Conservation (phyloP, 768 basidiomycete species). For the Tricholoma flavovirens region DNA sequence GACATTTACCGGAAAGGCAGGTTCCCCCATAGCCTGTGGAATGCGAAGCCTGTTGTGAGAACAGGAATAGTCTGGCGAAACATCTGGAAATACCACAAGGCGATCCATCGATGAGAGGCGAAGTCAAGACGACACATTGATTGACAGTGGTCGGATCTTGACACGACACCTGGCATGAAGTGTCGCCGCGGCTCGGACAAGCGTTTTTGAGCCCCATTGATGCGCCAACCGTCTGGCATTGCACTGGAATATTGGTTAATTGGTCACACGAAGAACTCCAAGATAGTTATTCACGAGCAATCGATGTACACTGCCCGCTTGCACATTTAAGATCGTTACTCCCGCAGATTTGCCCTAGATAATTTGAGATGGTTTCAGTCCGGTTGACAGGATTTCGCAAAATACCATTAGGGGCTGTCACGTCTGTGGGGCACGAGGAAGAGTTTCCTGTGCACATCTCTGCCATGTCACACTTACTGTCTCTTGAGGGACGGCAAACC, state of each 20-base stretch:
- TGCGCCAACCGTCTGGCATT: slow-evolving; percentile 71
- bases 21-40: slow-evolving; percentile 63
- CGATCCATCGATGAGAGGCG: slow-evolving; percentile 73
- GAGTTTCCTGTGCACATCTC: slow-evolving; percentile 77
- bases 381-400: slow-evolving; percentile 1
- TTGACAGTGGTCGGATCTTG: slow-evolving; percentile 57
- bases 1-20: slow-evolving; percentile 58
- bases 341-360: slow-evolving; percentile 61
- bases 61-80: not conserved
- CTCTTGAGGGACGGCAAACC: slow-evolving; percentile 66
- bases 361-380: slow-evolving; percentile 7
- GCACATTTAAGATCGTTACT: slow-evolving; percentile 62
- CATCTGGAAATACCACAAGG: slow-evolving; percentile 58
- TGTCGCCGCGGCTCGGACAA: slow-evolving; percentile 60
- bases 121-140: slow-evolving; percentile 65
- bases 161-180: slow-evolving; percentile 75
- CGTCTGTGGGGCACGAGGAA: slow-evolving; percentile 64
- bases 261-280: slow-evolving; percentile 9
- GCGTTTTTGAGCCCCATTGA: slow-evolving; percentile 64
- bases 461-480: slow-evolving; percentile 59
- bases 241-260: slow-evolving; percentile 34
- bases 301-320: slow-evolving; percentile 71
- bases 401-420: slow-evolving; percentile 56
- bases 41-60: slow-evolving; percentile 8
- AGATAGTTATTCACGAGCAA: slow-evolving; percentile 43